Evolutionary conservation across 75 land plant genomes (phyloP), one percentile per base, ranked within the genome.

Genomic region (Picea sitchensis): DNA sequence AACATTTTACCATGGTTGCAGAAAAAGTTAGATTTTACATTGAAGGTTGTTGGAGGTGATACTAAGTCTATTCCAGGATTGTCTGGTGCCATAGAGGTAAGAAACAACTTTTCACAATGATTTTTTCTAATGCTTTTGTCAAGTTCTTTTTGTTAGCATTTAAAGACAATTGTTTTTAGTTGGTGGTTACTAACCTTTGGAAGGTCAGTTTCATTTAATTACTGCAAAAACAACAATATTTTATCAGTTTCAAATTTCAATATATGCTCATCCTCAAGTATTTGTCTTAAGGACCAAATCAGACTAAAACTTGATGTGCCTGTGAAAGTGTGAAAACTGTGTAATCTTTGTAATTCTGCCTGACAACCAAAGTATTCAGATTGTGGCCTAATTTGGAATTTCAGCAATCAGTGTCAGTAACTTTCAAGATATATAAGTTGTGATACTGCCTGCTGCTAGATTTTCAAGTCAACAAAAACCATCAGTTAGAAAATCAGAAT

Each of bases 1-100:
- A 57, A 21, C n/a, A 26, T 75, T 26, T 23, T 56, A 57, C 11
- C 20, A 56, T 58, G 58, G 26, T 47, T 85, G 59, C 90, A 96
- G 99, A 94, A 89, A 91, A 90, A 92, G 72, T 82, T 96, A 78
- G 95, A 96, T 82, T 92, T 91, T 60, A 90, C 82, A 58, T 82
- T 96, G 15, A 96, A 92, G 78, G 86, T 96, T 73, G 78, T 96
- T 78, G 98, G 99, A 79, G 95, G 95, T 47, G 92, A 96, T 47
- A 85, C 92, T 80, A 78, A 89, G 76, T 32, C 90, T 31, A 76
- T 96, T 83, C 99, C 99, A 67, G 95, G 93, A 31, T n/a, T 96
- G 59, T 84, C 86, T 60, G 87, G 82, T 85, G 86, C 89, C 41
- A 83, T 96, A 84, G 92, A 94, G 88, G 99, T 96, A 81, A 75